A percentile compares a stretch with the other conserved stretches of the same genome.
Conservation (phyloP, 75 land plant genomes). For the Picea glauca region DNA sequence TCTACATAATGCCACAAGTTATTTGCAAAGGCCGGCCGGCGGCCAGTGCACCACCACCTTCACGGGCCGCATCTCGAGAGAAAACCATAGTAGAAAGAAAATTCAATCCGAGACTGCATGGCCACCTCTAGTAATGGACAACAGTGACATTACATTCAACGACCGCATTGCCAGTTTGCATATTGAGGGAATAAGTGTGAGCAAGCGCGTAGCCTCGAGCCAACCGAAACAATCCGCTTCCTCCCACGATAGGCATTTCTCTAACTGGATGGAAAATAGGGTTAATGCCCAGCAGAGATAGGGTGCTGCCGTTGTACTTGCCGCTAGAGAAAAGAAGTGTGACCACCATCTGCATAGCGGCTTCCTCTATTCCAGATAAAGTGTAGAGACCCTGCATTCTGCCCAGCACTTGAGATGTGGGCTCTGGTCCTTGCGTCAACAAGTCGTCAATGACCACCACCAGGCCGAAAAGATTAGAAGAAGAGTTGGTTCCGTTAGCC, state of each 20-base stretch:
- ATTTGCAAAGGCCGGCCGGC: no score
- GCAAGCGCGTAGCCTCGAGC: slow-evolving; percentile 40
- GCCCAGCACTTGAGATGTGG: slow-evolving; percentile 25
- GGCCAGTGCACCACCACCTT: no score
- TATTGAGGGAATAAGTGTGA: slow-evolving; percentile 7
- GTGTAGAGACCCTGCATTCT: slow-evolving; percentile 47
- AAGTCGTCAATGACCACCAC: slow-evolving; percentile 30
- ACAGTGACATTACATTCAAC: no score
- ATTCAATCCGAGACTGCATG: no score
- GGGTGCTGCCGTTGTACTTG: slow-evolving; percentile 37
- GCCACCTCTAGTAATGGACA: no score
- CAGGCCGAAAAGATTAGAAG: slow-evolving; percentile 22
- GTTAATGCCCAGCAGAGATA: slow-evolving; percentile 32
- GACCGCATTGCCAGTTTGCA: no score
- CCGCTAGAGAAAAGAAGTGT: slow-evolving; percentile 24
- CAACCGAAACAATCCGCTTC: slow-evolving; percentile 38
- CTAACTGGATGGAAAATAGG: slow-evolving; percentile 12
- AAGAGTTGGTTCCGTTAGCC: background rate
- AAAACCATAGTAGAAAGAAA: no score
- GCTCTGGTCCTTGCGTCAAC: slow-evolving; percentile 30
- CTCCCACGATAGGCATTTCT: slow-evolving; percentile 57
- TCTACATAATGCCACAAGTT: no score
- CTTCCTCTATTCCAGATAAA: slow-evolving; percentile 4
- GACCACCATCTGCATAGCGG: slow-evolving; percentile 20
- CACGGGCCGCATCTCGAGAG: no score